Base-by-base conservation (phyloP, 129 eudicot genomes). In the Lonicera japonica region DNA sequence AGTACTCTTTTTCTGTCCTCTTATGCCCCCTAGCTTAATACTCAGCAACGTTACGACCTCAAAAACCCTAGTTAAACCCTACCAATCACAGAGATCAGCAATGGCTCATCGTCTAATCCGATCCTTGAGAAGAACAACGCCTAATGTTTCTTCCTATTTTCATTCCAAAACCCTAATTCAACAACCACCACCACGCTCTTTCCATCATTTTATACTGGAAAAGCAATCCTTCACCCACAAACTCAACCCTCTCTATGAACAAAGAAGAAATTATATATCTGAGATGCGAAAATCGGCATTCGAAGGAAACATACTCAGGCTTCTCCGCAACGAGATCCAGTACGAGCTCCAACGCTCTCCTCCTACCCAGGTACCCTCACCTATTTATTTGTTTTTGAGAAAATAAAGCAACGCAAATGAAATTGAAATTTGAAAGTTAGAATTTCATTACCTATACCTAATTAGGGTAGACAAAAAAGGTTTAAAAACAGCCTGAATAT, bases 211-310 rank as follows among this genome's bases (percentile, higher is more conserved):
- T 38, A 41, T 7, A 1, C 17, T 22, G 54, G 11, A 29, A 29
- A 6, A 29, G 2, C 63, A 21, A 0, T 47, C 64, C 0, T 9
- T 21, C 22, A n/a, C 48, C 16, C 14, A 54, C 21, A 19, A 38
- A 47, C 8, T 40, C 38, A 65, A 29, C 11, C 53, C 61, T 5
- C 8, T 38, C 51, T 11, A 1, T 45, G 20, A 57, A 54, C 64
- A 64, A 57, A 55, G 60, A 47, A 72, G 83, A 73, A 55, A 62
- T 50, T 82, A 75, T 68, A 58, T 73, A 0, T 58, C 88, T 4
- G 84, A 82, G 58, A 84, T 87, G 96, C 79, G 94, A 12, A 84
- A 74, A 64, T 73, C 82, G 17, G 95, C 97, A 12, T 83, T 90
- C 34, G 90, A 90, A 39, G 86, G 72, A 15, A 86, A 86, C 58